phyloP scores from a whole-genome alignment of 1,284 basidiomycete species.

The Sporisorium reilianum region DNA sequence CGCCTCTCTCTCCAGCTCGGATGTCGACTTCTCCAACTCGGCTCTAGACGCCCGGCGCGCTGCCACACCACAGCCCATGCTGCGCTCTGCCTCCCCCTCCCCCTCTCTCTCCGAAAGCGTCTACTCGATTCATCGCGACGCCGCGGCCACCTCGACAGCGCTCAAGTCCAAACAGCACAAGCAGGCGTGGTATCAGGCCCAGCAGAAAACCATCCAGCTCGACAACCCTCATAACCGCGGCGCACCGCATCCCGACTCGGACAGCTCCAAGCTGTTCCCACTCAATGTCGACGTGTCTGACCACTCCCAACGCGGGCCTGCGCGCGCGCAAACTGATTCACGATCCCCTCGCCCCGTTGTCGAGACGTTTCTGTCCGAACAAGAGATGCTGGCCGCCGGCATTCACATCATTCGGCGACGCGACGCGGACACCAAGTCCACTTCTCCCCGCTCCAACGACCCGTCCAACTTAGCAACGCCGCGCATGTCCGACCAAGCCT shows the following conservation, averaged over 20 bases:
- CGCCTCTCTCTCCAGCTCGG: conserved; percentile 38
- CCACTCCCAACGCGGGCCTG: conserved; percentile 2
- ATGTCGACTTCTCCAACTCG: conserved; percentile 24
- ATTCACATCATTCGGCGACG: conserved; percentile 48
- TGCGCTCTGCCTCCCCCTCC: conserved; percentile 33
- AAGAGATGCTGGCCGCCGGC: conserved; percentile 50
- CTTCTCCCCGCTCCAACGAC: conserved; percentile 15
- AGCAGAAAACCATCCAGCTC: conserved; percentile 50
- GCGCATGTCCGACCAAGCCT: conserved; percentile 1
- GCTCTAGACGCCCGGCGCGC: conserved; percentile 19
- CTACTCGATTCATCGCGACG: conserved; percentile 4
- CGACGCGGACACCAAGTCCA: conserved; percentile 9
- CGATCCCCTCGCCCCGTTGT: conserved; percentile 20
- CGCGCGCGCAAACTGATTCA: conserved; percentile 6
- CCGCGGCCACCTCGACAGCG: neutral
- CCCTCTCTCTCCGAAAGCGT: conserved; percentile 31
- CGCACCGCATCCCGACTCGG: conserved; percentile 4
- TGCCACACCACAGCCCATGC: conserved; percentile 21
- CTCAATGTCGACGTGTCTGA: conserved; percentile 23
- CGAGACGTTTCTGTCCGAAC: conserved; percentile 39
- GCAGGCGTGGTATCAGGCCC: conserved; percentile 54
- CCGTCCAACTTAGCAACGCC: conserved; percentile 8
- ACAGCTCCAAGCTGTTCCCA: conserved; percentile 27
- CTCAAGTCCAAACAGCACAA: conserved; percentile 37
- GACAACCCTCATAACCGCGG: conserved; percentile 26